phyloP scores from a whole-genome alignment of 1,139 yeast genomes.

The Suhomyces wounanorum region DNA sequence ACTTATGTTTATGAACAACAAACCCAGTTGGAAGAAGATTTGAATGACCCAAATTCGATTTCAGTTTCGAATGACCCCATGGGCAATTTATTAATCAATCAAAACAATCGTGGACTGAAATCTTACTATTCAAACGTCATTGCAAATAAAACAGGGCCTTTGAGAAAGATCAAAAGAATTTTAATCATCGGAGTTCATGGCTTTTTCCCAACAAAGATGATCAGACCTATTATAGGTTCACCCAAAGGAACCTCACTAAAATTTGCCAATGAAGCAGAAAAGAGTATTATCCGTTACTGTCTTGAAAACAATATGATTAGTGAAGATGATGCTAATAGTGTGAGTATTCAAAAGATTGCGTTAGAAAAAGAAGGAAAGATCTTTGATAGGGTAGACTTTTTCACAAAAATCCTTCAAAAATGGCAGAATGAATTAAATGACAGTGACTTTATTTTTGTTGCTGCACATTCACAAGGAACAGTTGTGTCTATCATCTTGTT shows the following conservation, averaged over 20 bases:
- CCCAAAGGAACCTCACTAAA: constrained; percentile 91
- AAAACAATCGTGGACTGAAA: constrained; percentile 14
- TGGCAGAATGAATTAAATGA: constrained; percentile 70
- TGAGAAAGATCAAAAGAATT: constrained; percentile 49
- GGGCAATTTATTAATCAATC: constrained; percentile 48
- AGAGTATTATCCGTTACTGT: constrained; percentile 74
- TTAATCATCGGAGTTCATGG: constrained; percentile 94
- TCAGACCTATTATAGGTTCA: constrained; percentile 84
- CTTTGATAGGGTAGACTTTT: constrained; percentile 79
- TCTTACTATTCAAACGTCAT: constrained; percentile 28
- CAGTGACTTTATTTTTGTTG: constrained; percentile 85
- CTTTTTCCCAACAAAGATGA: constrained; percentile 84
- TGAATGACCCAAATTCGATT: constrained; percentile 35
- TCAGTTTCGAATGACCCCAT: constrained; percentile 46
- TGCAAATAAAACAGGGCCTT: constrained; percentile 33
- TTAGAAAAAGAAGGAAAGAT: constrained; percentile 92
- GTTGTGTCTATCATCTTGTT: constrained; percentile 84
- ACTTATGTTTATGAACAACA: constrained; percentile 23
- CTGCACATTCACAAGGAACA: constrained; percentile 94
- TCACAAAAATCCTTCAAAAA: constrained; percentile 67
- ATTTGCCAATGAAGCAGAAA: constrained; percentile 86
- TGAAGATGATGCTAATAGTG: constrained; percentile 39
- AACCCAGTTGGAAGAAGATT: constrained; percentile 32
- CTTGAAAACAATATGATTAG: constrained; percentile 50
- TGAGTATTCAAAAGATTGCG: constrained; percentile 85